These are phyloP conservation scores for Alternaria sp. DNA, from an alignment of 2,329 filamentous ascomycete species.

Conservation along the genomic window DNA sequence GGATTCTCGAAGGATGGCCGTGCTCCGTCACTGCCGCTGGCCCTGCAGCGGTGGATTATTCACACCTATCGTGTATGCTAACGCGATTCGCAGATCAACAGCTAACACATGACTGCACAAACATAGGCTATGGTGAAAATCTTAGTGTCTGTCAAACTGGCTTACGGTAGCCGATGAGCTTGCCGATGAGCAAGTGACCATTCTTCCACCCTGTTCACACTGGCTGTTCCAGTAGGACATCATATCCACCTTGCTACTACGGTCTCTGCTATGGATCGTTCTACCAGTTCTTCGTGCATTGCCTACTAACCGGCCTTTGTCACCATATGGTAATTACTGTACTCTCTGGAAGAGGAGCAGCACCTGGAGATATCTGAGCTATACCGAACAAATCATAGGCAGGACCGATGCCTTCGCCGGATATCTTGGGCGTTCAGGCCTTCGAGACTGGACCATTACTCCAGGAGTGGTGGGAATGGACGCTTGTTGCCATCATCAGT, in stretches of 20 bases:
- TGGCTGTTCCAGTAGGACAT: constrained; percentile 1
- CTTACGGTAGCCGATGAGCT: constrained; percentile 24
- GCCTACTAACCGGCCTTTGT: neutral
- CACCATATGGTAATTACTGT: neutral
- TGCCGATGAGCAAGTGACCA: constrained; percentile 28
- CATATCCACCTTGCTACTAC: neutral
- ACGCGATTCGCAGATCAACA: constrained; percentile 29
- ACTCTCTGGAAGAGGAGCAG: neutral
- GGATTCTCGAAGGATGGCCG: constrained; percentile 36
- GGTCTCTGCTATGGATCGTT: neutral
- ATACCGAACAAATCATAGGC: neutral
- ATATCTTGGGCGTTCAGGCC: constrained; percentile 39
- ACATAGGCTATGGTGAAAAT: constrained; percentile 23
- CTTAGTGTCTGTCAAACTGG: constrained; percentile 18
- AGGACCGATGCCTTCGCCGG: constrained; percentile 12
- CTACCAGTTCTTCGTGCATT: neutral
- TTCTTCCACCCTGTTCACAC: neutral
- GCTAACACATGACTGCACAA: constrained; percentile 33
- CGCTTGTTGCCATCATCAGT: constrained; percentile 40
- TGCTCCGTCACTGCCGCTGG: constrained; percentile 21
- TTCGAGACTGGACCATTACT: constrained; percentile 32
- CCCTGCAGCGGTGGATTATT: constrained; percentile 17
- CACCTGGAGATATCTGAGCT: neutral
- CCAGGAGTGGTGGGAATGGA: constrained; percentile 43
- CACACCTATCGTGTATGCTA: constrained; percentile 23